Evolutionary conservation across 2,329 filamentous ascomycete species (phyloP), one percentile per base, ranked within the genome.

Genomic region (Alternaria arbusti): DNA sequence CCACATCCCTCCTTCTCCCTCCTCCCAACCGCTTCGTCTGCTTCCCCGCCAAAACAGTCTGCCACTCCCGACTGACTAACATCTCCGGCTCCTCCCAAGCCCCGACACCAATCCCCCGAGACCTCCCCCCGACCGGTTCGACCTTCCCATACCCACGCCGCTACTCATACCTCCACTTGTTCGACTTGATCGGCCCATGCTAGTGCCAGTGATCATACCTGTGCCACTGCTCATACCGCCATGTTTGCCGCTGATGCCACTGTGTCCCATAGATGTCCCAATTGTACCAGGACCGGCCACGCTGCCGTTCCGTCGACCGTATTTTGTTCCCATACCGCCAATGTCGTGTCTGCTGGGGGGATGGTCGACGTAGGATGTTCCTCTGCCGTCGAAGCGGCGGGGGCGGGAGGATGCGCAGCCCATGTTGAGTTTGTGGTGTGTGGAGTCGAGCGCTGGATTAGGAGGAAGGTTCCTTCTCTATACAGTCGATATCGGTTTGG

Each of bases 351-450:
- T 45, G 20, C 43, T 45, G 6, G 44, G 44, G 22, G 44, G 44
- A 23, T 46, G 20, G 12, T 46, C 44, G 26, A 32, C 28, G 8
- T 51, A 51, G 17, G 47, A 51, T 9, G 20, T 28, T 51, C 47
- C 26, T 13, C 23, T 23, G 44, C 57, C 56, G 49, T 50, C n/a
- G 26, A 62, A 63, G 32, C 65, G 63, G 17, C 56, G 62, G 51
- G 61, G 59, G 36, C 69, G 62, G 25, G 67, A 71, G 17, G 67
- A 61, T 61, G 61, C 63, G 52, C 68, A 70, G 43, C 65, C 66
- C 67, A 20, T 20, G 20, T 20, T 20, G 20, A 20, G 20, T 20
- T 20, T 20, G 20, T 20, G 20, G 20, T 20, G 20, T 20, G 20
- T 20, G 20, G 20, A 28, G 26, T 28, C 4, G 26, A 28, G 26